These are phyloP conservation scores for Xylaria intraflava DNA, from an alignment of 495 filamentous ascomycete species.

Conservation along the genomic window DNA sequence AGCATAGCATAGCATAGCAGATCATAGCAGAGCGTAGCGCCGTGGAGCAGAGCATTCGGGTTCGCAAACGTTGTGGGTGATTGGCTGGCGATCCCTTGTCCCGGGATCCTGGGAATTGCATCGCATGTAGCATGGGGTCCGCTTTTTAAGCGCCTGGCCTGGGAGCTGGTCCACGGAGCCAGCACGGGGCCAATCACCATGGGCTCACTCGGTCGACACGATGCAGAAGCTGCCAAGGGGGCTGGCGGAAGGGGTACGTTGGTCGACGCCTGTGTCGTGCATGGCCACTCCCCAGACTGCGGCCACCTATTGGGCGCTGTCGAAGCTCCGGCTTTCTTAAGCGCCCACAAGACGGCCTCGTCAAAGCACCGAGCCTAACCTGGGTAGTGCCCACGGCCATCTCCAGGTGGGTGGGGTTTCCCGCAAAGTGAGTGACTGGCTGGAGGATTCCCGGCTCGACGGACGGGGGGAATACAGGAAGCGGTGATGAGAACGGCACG, in stretches of 20 bases:
- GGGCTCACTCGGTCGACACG: neutral
- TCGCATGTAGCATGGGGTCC: neutral
- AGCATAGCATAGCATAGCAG: neutral
- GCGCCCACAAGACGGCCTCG: constrained; percentile 6
- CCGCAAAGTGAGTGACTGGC: too few relatives aligned
- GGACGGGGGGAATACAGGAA: neutral
- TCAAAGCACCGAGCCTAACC: too few relatives aligned
- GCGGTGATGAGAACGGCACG: neutral
- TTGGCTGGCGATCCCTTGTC: constrained; percentile 4
- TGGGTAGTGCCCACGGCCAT: neutral
- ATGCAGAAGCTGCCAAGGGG: neutral
- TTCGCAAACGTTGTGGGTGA: neutral
- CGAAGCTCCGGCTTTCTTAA: neutral
- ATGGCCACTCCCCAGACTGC: neutral
- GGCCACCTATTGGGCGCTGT: constrained; percentile 3
- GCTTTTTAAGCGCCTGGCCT: constrained; percentile 9
- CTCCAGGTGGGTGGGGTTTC: neutral
- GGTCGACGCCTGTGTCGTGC: constrained; percentile 7
- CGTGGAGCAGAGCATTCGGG: neutral
- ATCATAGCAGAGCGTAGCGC: neutral
- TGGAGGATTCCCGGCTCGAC: neutral
- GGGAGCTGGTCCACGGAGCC: too few relatives aligned
- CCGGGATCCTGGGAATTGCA: constrained; percentile 17
- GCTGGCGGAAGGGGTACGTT: constrained; percentile 6
- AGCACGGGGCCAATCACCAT: neutral